Conservation (phyloP, 2,329 filamentous ascomycete genomes). For the Pseudodiploospora longispora region DNA sequence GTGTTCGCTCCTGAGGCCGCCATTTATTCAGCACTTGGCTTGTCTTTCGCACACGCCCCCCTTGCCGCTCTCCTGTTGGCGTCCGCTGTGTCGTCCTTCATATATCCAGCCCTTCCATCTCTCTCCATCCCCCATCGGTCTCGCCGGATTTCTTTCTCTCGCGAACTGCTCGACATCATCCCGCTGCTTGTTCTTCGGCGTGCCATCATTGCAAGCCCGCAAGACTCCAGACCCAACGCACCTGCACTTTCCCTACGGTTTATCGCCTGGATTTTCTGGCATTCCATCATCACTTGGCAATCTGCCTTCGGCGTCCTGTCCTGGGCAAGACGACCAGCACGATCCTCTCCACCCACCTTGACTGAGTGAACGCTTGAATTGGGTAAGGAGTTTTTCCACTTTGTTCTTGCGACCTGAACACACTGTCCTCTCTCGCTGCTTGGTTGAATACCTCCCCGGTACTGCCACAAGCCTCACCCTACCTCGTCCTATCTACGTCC, state of each 20-base stretch:
- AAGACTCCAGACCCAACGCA: too few relatives aligned
- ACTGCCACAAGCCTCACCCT: too few relatives aligned
- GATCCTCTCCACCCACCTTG: slow-evolving; percentile 1
- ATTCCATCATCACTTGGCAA: background rate
- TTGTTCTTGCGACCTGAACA: slow-evolving; percentile 4
- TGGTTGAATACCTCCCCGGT: too few relatives aligned
- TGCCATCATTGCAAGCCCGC: too few relatives aligned
- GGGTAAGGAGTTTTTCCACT: slow-evolving; percentile 4
- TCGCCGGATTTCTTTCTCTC: background rate
- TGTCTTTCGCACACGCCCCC: background rate
- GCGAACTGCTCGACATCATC: background rate
- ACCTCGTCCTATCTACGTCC: too few relatives aligned
- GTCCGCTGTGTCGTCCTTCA: background rate
- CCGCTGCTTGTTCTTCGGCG: too few relatives aligned
- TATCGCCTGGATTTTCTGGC: background rate
- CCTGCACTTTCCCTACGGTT: too few relatives aligned
- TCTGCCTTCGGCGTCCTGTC: too few relatives aligned
- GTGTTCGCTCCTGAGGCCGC: too few relatives aligned
- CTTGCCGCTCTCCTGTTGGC: background rate
- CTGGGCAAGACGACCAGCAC: background rate
- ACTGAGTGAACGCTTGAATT: slow-evolving; percentile 2
- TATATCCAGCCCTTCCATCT: background rate
- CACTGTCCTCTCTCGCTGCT: background rate
- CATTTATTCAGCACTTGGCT: background rate
- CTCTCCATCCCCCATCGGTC: background rate